Conservation (phyloP, 768 basidiomycete species). For the Tylopilus felleus region DNA sequence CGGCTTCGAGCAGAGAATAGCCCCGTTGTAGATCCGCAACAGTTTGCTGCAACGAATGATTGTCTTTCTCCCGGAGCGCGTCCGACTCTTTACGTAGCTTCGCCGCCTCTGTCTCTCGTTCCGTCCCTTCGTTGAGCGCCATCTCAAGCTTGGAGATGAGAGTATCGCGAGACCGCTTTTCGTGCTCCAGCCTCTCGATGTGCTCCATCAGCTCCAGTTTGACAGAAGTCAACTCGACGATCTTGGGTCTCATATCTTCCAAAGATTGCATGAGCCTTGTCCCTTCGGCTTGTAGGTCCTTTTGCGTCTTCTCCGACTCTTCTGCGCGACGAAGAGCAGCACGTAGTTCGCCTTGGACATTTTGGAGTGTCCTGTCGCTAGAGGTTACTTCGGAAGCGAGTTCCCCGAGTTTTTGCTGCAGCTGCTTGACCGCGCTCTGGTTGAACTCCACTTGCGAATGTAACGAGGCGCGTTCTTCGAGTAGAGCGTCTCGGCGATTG, state of each 20-base stretch:
- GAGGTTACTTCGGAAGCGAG: conserved; percentile 52
- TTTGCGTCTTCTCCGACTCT: conserved; percentile 68
- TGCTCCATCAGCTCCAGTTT: conserved; percentile 69
- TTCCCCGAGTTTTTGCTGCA: conserved; percentile 58
- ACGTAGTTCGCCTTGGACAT: conserved; percentile 62
- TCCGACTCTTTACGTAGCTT: conserved; percentile 44
- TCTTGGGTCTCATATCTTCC: conserved; percentile 83
- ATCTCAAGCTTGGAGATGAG: conserved; percentile 61
- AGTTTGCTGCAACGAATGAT: conserved; percentile 43
- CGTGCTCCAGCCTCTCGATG: conserved; percentile 51
- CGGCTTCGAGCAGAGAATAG: conserved; percentile 58
- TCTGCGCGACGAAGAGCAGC: conserved; percentile 64
- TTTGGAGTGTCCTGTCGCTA: conserved; percentile 55
- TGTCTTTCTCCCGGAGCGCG: conserved; percentile 51
- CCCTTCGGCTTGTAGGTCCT: conserved; percentile 74
- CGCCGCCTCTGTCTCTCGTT: conserved; percentile 46
- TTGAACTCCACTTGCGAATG: conserved; percentile 45
- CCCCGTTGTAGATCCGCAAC: conserved; percentile 60
- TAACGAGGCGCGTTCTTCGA: conserved; percentile 48
- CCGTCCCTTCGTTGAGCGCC: conserved; percentile 51
- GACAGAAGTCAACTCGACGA: conserved; percentile 72
- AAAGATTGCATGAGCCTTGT: conserved; percentile 74
- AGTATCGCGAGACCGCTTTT: conserved; percentile 52
- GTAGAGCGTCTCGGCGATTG: conserved; percentile 46
- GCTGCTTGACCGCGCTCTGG: conserved; percentile 45